Conservation (phyloP, 2,329 filamentous ascomycete genomes). For the Scleromitrula shiraiana region DNA sequence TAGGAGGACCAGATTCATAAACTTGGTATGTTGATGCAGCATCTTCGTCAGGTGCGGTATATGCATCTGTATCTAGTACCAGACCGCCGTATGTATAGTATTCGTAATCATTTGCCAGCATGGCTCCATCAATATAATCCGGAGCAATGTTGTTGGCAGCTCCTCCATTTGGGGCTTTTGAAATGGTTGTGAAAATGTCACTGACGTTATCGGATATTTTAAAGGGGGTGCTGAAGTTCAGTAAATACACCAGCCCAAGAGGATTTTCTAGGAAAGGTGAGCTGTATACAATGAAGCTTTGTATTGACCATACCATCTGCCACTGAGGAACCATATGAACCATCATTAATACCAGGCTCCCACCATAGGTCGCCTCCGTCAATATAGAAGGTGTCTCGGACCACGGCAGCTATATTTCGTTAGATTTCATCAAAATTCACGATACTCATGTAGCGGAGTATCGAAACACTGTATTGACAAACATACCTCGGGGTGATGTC, state of each 20-base stretch:
- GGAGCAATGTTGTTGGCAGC: slow-evolving; percentile 44
- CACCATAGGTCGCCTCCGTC: slow-evolving; percentile 54
- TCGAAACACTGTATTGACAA: not conserved
- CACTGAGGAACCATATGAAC: slow-evolving; percentile 25
- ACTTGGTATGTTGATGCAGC: slow-evolving; percentile 43
- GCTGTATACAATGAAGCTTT: not conserved
- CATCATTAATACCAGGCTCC: slow-evolving; percentile 42
- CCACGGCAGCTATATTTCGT: slow-evolving; percentile 40
- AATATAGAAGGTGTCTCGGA: slow-evolving; percentile 56
- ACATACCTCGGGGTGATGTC: slow-evolving; percentile 35
- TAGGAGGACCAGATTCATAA: slow-evolving; percentile 43
- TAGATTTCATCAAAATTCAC: slow-evolving; percentile 12
- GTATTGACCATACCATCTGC: slow-evolving; percentile 34
- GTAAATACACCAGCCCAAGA: slow-evolving; percentile 44
- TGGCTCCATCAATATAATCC: slow-evolving; percentile 52
- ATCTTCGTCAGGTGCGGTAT: slow-evolving; percentile 35
- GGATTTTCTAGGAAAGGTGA: slow-evolving; percentile 38
- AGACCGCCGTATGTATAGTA: slow-evolving; percentile 59
- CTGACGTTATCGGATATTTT: slow-evolving; percentile 45
- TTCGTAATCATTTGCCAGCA: slow-evolving; percentile 57
- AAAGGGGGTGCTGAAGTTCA: slow-evolving; percentile 53
- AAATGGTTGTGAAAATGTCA: slow-evolving; percentile 38
- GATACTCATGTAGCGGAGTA: slow-evolving; percentile 1
- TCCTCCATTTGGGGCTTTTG: slow-evolving; percentile 39
- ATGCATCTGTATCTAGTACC: slow-evolving; percentile 30